A percentile compares a stretch with the other conserved stretches of the same genome.
phyloP scores from a whole-genome alignment of 768 basidiomycete genomes.

The Lactarius akahatsu region DNA sequence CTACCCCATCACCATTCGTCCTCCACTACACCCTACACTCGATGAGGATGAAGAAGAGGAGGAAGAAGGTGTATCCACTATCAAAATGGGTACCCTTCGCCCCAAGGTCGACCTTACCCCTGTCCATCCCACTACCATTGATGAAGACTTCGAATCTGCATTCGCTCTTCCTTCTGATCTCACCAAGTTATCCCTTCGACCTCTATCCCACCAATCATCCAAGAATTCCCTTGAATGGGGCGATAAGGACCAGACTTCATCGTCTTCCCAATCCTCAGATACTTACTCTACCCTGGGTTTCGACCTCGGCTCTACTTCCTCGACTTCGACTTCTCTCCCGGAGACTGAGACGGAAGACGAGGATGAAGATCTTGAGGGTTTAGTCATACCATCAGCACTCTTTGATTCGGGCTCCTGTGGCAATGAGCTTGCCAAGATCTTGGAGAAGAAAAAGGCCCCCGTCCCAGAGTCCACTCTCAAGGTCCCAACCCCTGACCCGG shows the following conservation, averaged over 20 bases:
- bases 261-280: conserved; percentile 81
- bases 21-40: conserved; percentile 51
- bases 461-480: conserved; percentile 55
- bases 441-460: conserved; percentile 55
- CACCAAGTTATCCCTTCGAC: conserved; percentile 78
- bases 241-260: conserved; percentile 78
- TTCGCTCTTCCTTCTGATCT: conserved; percentile 80
- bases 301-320: conserved; percentile 67
- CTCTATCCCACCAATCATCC: conserved; percentile 74
- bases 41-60: conserved; percentile 65
- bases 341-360: conserved; percentile 69
- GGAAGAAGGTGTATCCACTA: conserved; percentile 81
- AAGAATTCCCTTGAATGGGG: conserved; percentile 86
- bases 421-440: conserved; percentile 48
- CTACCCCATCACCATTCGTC: conserved; percentile 62
- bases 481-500: conserved; percentile 58
- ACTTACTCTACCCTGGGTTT: conserved; percentile 80
- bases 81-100: conserved; percentile 62
- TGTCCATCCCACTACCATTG: conserved; percentile 32
- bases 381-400: conserved; percentile 72
- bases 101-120: conserved; percentile 35
- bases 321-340: conserved; percentile 66
- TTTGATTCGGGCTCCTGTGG: conserved; percentile 70
- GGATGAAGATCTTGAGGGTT: conserved; percentile 66
- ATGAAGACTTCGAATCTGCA: conserved; percentile 82